phyloP scores from a whole-genome alignment of 495 filamentous ascomycete species.

The Hypoxylon intermedium region DNA sequence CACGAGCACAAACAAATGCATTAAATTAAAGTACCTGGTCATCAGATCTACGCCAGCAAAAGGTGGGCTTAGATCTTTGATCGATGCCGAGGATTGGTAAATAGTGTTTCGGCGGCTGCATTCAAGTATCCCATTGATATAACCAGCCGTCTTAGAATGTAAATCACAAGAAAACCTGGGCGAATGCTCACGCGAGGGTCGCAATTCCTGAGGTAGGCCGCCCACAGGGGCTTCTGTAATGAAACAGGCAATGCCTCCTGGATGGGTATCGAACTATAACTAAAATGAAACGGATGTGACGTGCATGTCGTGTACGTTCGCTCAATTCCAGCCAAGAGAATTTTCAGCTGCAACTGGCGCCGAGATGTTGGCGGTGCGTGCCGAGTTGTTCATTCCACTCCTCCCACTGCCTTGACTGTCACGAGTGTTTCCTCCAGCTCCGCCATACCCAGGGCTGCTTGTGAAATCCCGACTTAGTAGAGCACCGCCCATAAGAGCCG shows the following conservation, averaged over 20 bases:
- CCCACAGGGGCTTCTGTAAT: slow-evolving; percentile 28
- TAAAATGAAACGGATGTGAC: slow-evolving; percentile 45
- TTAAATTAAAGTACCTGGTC: slow-evolving; percentile 50
- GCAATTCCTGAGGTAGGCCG: slow-evolving; percentile 40
- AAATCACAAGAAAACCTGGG: slow-evolving; percentile 45
- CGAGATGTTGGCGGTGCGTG: slow-evolving; percentile 72
- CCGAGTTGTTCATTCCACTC: slow-evolving; percentile 76
- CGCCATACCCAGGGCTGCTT: slow-evolving; percentile 54
- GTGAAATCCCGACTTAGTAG: slow-evolving; percentile 57
- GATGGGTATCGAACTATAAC: slow-evolving; percentile 61
- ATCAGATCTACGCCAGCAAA: slow-evolving; percentile 52
- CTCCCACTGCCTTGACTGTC: slow-evolving; percentile 74
- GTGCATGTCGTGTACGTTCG: slow-evolving; percentile 38
- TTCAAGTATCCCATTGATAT: slow-evolving; percentile 39
- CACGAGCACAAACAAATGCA: slow-evolving; percentile 42
- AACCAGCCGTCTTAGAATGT: slow-evolving; percentile 40
- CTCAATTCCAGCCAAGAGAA: slow-evolving; percentile 96
- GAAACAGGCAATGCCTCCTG: slow-evolving; percentile 40
- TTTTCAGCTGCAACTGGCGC: slow-evolving; percentile 95
- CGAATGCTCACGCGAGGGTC: slow-evolving; percentile 34
- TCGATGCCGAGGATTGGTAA: slow-evolving; percentile 40
- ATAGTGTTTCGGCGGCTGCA: slow-evolving; percentile 27
- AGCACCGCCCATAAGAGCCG: slow-evolving; percentile 62
- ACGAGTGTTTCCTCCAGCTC: slow-evolving; percentile 52
- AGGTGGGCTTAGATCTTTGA: slow-evolving; percentile 44